Percentiles rank a stretch among this genome's conserved stretches.
phyloP scores from a whole-genome alignment of 306 rosid species.

The Rosa persica region DNA sequence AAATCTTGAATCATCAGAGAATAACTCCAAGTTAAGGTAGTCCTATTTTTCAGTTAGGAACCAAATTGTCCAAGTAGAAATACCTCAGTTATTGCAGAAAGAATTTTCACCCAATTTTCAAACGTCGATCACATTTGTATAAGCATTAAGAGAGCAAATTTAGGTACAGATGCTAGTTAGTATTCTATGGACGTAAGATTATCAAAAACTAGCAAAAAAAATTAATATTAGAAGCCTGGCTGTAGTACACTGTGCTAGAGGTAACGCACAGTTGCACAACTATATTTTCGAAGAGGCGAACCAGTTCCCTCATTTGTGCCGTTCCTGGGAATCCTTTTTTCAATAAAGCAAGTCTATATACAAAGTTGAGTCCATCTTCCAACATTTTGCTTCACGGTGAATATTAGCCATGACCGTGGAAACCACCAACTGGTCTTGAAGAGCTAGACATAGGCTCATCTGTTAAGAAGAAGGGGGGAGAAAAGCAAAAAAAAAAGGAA shows the following conservation, averaged over 20 bases:
- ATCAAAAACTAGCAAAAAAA: constrained; percentile 16
- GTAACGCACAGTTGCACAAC: constrained; percentile 25
- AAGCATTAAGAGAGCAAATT: constrained; percentile 7
- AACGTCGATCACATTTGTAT: constrained; percentile 5
- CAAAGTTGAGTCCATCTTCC: constrained; percentile 34
- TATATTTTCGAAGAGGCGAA: constrained; percentile 18
- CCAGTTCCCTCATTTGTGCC: constrained; percentile 25
- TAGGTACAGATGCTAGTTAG: constrained; percentile 27
- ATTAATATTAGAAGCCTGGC: neutral
- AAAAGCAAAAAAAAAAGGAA: constrained; percentile 15
- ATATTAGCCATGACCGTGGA: constrained; percentile 30
- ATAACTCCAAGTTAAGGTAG: too few relatives aligned
- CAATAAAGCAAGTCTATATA: constrained; percentile 32
- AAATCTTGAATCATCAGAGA: too few relatives aligned
- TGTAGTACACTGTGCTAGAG: neutral
- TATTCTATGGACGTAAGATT: constrained; percentile 23
- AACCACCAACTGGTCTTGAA: constrained; percentile 39
- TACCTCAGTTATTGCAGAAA: too few relatives aligned
- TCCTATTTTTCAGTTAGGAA: neutral
- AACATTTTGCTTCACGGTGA: constrained; percentile 24
- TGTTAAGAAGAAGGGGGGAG: too few relatives aligned
- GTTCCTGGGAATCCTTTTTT: constrained; percentile 30
- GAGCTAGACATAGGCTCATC: constrained; percentile 54
- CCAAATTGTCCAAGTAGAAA: neutral
- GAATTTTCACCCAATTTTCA: neutral